Evolutionary conservation across 2,329 filamentous ascomycete genomes (phyloP).

Genomic region (Neopestalotiopsis sp.): DNA sequence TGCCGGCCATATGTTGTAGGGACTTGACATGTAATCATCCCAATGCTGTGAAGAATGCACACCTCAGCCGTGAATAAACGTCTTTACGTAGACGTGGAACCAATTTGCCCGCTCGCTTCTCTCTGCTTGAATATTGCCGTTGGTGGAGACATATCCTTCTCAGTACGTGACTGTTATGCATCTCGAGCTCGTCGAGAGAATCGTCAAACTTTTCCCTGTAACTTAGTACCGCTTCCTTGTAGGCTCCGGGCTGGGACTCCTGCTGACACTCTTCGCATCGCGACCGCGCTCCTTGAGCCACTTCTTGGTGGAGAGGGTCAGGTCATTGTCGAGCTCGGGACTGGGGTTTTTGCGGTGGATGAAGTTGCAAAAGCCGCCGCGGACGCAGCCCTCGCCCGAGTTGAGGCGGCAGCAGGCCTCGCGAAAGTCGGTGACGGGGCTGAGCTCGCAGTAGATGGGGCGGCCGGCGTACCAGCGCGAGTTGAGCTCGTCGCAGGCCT

Average conservation of each 20-base stretch:
- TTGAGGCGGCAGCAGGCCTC: constrained; percentile 97
- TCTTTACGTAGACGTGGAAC: no score
- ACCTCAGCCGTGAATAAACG: no score
- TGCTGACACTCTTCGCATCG: constrained; percentile 80
- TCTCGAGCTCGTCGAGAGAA: neutral
- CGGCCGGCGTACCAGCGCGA: constrained; percentile 95
- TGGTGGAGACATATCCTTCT: neutral
- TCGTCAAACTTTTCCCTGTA: neutral
- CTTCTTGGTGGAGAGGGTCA: constrained; percentile 92
- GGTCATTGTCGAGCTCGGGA: constrained; percentile 85
- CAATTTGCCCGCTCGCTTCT: no score
- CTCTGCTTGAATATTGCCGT: no score
- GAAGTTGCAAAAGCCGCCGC: constrained; percentile 98
- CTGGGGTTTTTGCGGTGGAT: constrained; percentile 97
- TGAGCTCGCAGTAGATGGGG: constrained; percentile 97
- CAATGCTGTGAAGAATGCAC: no score
- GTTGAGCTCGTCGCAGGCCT: constrained; percentile 93
- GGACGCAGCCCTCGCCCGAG: constrained; percentile 90
- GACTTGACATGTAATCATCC: no score
- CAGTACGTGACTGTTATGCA: neutral
- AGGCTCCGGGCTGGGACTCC: constrained; percentile 88
- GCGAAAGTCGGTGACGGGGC: constrained; percentile 95
- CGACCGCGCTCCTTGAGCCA: constrained; percentile 87
- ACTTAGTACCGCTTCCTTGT: constrained; percentile 71
- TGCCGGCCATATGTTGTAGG: no score